These are phyloP conservation scores for Pythium dissimile DNA, from an alignment of 352 stramenopile species.

Conservation along the genomic window DNA sequence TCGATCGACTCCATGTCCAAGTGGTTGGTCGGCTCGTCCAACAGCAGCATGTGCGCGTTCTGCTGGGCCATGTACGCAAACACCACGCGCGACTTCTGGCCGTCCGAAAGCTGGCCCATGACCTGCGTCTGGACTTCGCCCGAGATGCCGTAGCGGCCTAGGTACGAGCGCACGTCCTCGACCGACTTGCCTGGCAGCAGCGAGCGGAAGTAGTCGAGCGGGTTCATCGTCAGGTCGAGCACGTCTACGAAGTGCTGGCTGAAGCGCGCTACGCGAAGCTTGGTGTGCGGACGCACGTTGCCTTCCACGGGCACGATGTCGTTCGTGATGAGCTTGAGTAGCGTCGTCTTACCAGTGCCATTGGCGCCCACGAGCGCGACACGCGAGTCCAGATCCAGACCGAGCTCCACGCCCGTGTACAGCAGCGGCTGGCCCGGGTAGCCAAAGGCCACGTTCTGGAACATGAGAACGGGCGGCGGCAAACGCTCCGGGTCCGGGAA, in stretches of 20 bases:
- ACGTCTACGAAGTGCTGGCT: conserved; percentile 99
- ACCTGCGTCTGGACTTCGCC: conserved; percentile 96
- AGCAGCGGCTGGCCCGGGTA: conserved; percentile 91
- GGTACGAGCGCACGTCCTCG: conserved; percentile 94
- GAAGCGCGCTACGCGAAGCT: conserved; percentile 96
- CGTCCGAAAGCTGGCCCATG: conserved; percentile 95
- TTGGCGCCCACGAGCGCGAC: conserved; percentile 97
- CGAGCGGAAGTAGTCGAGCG: conserved; percentile 96
- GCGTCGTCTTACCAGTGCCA: conserved; percentile 95
- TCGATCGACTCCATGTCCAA: conserved; percentile 97
- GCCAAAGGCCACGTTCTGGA: conserved; percentile 96
- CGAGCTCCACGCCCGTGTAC: conserved; percentile 94
- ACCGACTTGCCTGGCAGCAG: conserved; percentile 92
- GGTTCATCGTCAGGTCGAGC: conserved; percentile 92
- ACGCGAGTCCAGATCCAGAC: conserved; percentile 96
- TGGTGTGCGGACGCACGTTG: conserved; percentile 95
- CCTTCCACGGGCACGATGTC: conserved; percentile 92
- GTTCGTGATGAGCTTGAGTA: conserved; percentile 97
- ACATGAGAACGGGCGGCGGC: conserved; percentile 95
- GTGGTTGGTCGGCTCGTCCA: conserved; percentile 90
- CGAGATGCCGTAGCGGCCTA: conserved; percentile 95
- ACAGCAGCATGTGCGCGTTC: conserved; percentile 95
- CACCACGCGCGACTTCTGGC: conserved; percentile 96
- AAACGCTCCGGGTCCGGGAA: conserved; percentile 96
- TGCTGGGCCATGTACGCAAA: conserved; percentile 97